Evolutionary conservation across 345 rosid genomes (phyloP), one percentile per base, ranked within the genome.

Genomic region (Tarenaya hassleriana): DNA sequence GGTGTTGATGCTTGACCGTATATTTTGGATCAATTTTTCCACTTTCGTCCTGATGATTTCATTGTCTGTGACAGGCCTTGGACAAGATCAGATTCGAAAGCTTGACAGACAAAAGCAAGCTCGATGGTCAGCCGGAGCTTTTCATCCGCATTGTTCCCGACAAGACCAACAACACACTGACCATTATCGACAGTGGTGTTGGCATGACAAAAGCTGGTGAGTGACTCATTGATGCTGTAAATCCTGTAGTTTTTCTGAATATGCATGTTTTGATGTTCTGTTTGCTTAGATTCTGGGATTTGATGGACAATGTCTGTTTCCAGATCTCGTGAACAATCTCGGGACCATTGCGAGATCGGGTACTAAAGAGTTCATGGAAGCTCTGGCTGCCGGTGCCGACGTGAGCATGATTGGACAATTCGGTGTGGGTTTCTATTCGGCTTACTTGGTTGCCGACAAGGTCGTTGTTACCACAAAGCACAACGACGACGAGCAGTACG

Each of bases 171-270:
- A 75, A 69, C 55, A 18, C 81, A 0, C 16, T 83, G 60, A 14
- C 90, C 15, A 79, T 83, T 27, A 71, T 73, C 11, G 90, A 83
- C 64, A 79, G 86, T 59, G 90, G 86, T 47, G 49, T 83, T 34
- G 90, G 90, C 16, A 83, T 83, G 90, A 79, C 90, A 35, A 83
- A 83, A 53, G 90, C 86, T 71, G 90, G 90, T 82, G 18, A 49
- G 80, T 64, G n/a, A n/a, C n/a, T n/a, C n/a, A 11, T 16, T 2
- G 5, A 8, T 41, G 15, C 5, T 8, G 0, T 1, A 12, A 2
- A 33, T 24, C 29, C 2, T 24, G 29, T 5, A 24, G 29, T 24
- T 24, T 24, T 5, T 24, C 29, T 24, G n/a, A n/a, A n/a, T n/a
- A n/a, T n/a, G n/a, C n/a, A 24, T 24, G 5, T 24, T 24, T 2